A percentile compares a stretch with the other conserved stretches of the same genome.
Conservation (phyloP, 2,329 filamentous ascomycete genomes). For the Fonsecaea pugnacius region DNA sequence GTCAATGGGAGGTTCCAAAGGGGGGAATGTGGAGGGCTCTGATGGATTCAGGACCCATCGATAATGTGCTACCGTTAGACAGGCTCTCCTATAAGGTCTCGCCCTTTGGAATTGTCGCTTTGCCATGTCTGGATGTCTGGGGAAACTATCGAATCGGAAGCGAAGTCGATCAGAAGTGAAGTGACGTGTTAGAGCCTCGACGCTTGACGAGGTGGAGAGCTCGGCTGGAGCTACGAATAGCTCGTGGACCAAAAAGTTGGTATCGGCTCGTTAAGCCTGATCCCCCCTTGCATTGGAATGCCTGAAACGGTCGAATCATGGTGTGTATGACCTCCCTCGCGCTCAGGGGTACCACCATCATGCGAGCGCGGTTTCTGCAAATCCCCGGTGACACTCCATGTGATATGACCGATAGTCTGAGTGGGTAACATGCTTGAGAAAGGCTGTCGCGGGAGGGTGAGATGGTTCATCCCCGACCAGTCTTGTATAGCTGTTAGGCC, state of each 20-base stretch:
- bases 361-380: slow-evolving; percentile 3
- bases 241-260: slow-evolving; percentile 14
- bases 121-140: slow-evolving; percentile 5
- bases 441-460: slow-evolving; percentile 7
- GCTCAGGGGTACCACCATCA: slow-evolving; percentile 20
- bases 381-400: slow-evolving; percentile 1
- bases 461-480: background rate
- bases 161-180: background rate
- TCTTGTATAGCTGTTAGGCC: background rate
- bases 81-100: background rate
- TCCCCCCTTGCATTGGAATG: slow-evolving; percentile 17
- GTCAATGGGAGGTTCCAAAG: background rate
- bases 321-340: slow-evolving; percentile 13
- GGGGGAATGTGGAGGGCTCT: background rate
- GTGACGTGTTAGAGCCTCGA: slow-evolving; percentile 22
- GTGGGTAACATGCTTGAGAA: slow-evolving; percentile 12
- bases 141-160: background rate
- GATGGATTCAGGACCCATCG: background rate
- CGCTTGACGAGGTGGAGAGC: slow-evolving; percentile 5
- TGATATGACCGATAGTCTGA: slow-evolving; percentile 12
- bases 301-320: slow-evolving; percentile 3
- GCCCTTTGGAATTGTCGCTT: background rate
- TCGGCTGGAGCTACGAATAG: slow-evolving; percentile 7
- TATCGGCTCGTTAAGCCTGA: slow-evolving; percentile 1
- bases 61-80: background rate